Evolutionary conservation across 495 filamentous ascomycete genomes (phyloP), one percentile per base, ranked within the genome.

Genomic region (Neurospora sublineolata): DNA sequence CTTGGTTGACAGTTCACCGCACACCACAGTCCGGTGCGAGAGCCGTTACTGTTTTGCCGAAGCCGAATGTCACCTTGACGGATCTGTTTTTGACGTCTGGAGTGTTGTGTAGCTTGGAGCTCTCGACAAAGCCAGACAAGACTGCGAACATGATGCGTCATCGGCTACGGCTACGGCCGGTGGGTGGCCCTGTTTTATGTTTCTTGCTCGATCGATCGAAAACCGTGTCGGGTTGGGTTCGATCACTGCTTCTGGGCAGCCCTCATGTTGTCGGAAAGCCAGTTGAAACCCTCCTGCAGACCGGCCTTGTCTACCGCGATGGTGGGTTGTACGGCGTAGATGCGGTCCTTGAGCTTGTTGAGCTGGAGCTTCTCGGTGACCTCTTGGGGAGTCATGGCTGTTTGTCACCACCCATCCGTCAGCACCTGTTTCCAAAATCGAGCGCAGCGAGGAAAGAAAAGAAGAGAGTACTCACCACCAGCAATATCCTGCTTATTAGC

Each of bases 401-500:
- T 70, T 67, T 27, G 12, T 64, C 12, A 70, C 6, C 12, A 70
- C 6, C 60, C 1, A 12, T 71, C 52, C 6, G 33, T 36, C 33
- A 36, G 33, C 33, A 36, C 33, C 33, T 36, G 33, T 36, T 36
- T 4, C 33, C 33, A 36, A 36, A 36, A 36, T 36, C 33, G 30
- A 67, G 46, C 18, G 0, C 0, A 7, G 12, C 3, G 67, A 37
- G 27, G 20, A 41, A 27, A 72, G 64, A 20, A 37, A 46, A 20
- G 20, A 46, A 37, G 52, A 42, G 33, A 46, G 72, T 30, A 84
- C 89, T 68, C 85, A 97, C 94, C 92, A 76, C 91, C 92, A 42
- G 80, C 80, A 69, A 97, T 85, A 87, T 98, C 96, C 82, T 98
- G 95, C 87, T 98, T 99, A 82, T 99, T 99, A 33, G 96, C 96